Evolutionary conservation across 2,329 filamentous ascomycete species (phyloP), one percentile per base, ranked within the genome.

Genomic region (Lasiodiplodia sp.): DNA sequence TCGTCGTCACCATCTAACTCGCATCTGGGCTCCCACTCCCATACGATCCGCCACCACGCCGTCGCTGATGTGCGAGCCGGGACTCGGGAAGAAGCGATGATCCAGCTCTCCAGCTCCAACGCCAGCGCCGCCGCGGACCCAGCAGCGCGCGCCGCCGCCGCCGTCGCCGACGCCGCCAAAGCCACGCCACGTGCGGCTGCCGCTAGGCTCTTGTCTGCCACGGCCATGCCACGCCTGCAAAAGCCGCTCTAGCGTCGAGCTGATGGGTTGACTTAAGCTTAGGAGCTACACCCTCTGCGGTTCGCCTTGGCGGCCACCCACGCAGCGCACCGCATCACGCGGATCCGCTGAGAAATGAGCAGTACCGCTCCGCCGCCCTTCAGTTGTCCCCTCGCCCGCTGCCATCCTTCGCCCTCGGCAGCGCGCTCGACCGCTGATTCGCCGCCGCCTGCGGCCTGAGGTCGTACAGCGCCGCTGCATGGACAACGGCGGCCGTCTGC

Each of bases 401-500:
- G 47, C 57, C 40, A 44, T 68, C 47, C 56, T 68, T 63, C 40
- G 66, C 66, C 40, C 16, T 51, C 47, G 44, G 18, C 44, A 44
- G 31, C 31, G 16, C 21, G 63, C 55, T 28, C 25, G 14, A 18
- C 28, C 28, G 66, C 55, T 67, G 66, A 51, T 56, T 67, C 56
- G 55, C 55, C 18, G 34, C 23, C 40, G 52, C 52, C 37, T 23
- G 55, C 66, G 66, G 53, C 66, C 56, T 52, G 66, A 55, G 55
- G 56, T 68, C 37, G 47, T 49, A 68, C 66, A 40, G 56, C 44
- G 56, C 31, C 44, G 47, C 66, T 62, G 66, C 66, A 60, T 67
- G 55, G 66, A 58, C 66, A 68, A 68, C 66, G 66, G 57, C 66
- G 37, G 56, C 40, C 40, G 25, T 68, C 66, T 68, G 63, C 63